These are phyloP conservation scores for Mycocentrospora acerina DNA, from an alignment of 2,329 filamentous ascomycete species.

Conservation along the genomic window DNA sequence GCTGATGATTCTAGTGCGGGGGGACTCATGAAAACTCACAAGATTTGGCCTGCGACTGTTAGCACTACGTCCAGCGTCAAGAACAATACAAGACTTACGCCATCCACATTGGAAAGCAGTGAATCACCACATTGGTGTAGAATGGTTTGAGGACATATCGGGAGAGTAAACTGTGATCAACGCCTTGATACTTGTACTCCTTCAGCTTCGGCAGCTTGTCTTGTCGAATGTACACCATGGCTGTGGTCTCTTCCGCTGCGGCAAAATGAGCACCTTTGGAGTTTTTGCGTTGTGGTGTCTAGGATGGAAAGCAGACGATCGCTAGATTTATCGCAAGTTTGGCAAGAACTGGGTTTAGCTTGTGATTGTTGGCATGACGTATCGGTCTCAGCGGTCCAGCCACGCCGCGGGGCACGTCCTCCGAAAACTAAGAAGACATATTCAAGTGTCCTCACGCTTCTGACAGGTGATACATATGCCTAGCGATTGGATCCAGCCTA, in stretches of 20 bases:
- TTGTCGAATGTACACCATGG: slow-evolving; percentile 94
- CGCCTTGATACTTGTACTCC: slow-evolving; percentile 91
- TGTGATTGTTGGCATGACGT: slow-evolving; percentile 36
- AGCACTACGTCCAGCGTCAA: slow-evolving; percentile 9
- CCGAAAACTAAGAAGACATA: slow-evolving; percentile 8
- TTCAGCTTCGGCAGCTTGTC: slow-evolving; percentile 84
- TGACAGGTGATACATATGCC: too few relatives aligned
- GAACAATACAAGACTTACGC: slow-evolving; percentile 56
- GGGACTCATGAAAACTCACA: slow-evolving; percentile 25
- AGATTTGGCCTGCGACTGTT: slow-evolving; percentile 40
- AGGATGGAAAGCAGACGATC: slow-evolving; percentile 8
- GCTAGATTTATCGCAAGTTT: slow-evolving; percentile 8
- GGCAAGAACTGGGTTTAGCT: slow-evolving; percentile 20
- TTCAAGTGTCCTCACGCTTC: too few relatives aligned
- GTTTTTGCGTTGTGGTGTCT: slow-evolving; percentile 4
- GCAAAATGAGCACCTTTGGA: too few relatives aligned
- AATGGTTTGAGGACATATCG: slow-evolving; percentile 97
- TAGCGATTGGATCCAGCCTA: too few relatives aligned
- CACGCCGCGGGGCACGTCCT: slow-evolving; percentile 6
- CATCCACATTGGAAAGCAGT: slow-evolving; percentile 94
- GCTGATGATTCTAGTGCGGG: not conserved
- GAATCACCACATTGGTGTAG: slow-evolving; percentile 92
- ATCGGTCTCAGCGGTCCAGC: too few relatives aligned
- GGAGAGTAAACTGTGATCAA: slow-evolving; percentile 87
- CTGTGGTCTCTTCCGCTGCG: slow-evolving; percentile 5